These are phyloP conservation scores for Amanita polypyramis DNA, from an alignment of 768 basidiomycete species.

Conservation along the genomic window DNA sequence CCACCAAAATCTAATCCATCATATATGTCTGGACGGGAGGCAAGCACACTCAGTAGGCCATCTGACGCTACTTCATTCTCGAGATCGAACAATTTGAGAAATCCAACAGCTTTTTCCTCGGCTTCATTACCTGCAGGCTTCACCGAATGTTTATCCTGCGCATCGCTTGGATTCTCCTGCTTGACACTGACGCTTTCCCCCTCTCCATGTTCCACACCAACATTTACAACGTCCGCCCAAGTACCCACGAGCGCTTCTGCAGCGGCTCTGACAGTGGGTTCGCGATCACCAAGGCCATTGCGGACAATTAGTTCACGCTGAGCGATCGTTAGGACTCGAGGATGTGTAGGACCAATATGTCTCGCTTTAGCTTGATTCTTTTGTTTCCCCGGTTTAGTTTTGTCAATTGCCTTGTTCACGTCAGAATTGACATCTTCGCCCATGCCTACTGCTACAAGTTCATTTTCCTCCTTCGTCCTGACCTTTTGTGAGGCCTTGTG, in stretches of 20 bases:
- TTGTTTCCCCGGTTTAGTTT: neutral
- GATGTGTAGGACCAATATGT: constrained; percentile 48
- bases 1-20: constrained; percentile 62
- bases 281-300: constrained; percentile 82
- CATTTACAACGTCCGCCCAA: constrained; percentile 59
- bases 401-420: neutral
- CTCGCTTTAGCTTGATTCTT: neutral
- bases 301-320: constrained; percentile 73
- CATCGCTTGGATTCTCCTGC: constrained; percentile 12
- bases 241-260: constrained; percentile 59
- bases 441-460: neutral
- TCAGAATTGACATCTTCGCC: constrained; percentile 4
- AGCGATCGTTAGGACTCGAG: constrained; percentile 49
- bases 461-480: constrained; percentile 2
- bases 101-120: constrained; percentile 29
- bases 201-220: constrained; percentile 27
- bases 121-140: constrained; percentile 8
- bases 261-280: constrained; percentile 58
- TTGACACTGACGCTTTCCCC: constrained; percentile 12
- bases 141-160: neutral
- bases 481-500: constrained; percentile 9
- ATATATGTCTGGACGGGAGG: constrained; percentile 51
- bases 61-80: constrained; percentile 59
- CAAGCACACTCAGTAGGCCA: constrained; percentile 65
- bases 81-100: constrained; percentile 54